Evolutionary conservation across 805 yeast genomes (phyloP).

Genomic region (Yarrowia yakushimensis): DNA sequence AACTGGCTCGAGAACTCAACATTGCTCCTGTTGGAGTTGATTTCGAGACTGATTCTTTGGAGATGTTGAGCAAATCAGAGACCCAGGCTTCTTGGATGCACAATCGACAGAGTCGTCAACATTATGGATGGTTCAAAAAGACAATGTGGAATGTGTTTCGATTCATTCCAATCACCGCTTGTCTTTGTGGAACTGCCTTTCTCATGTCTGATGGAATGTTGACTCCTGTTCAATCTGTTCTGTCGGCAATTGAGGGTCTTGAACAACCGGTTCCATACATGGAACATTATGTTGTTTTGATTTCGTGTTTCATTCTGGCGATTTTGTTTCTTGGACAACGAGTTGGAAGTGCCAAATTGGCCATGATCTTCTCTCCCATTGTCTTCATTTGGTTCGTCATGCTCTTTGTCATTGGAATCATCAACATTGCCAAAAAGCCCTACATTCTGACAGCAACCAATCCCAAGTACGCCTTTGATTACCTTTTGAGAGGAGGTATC

Average conservation of each 20-base stretch:
- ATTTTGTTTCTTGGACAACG: conserved; percentile 47
- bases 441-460: conserved; percentile 47
- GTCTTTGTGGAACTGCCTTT: conserved; percentile 55
- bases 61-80: conserved; percentile 28
- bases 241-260: conserved; percentile 56
- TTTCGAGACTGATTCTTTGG: conserved; percentile 17
- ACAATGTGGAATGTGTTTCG: conserved; percentile 29
- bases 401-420: conserved; percentile 46
- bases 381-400: conserved; percentile 50
- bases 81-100: conserved; percentile 36
- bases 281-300: conserved; percentile 41
- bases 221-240: conserved; percentile 62
- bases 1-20: conserved; percentile 49
- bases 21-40: conserved; percentile 16
- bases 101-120: background rate
- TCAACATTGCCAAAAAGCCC: conserved; percentile 44
- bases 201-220: conserved; percentile 58
- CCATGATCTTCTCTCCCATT: conserved; percentile 53
- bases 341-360: conserved; percentile 49
- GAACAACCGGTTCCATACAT: conserved; percentile 50
- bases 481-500: conserved; percentile 41
- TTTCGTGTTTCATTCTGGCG: conserved; percentile 49
- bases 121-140: background rate
- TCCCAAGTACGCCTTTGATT: conserved; percentile 50
- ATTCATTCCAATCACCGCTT: conserved; percentile 35